Conservation (phyloP, 257 asterid genomes). For the Salvia hispanica region DNA sequence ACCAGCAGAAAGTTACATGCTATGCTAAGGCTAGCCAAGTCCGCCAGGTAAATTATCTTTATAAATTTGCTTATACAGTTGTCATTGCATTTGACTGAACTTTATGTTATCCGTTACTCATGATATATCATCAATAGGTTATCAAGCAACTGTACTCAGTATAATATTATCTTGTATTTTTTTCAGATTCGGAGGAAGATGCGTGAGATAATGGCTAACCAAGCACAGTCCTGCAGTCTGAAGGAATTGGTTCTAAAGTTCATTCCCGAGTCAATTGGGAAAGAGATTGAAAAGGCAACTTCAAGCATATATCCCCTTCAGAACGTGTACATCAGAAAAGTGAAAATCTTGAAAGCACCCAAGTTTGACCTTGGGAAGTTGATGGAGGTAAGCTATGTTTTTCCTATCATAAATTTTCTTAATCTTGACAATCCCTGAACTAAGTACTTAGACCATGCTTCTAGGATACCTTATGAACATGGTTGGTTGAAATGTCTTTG, state of each 20-base stretch:
- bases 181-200: slow-evolving; percentile 59
- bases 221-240: slow-evolving; percentile 55
- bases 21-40: slow-evolving; percentile 70
- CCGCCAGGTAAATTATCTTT: slow-evolving; percentile 44
- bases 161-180: not conserved
- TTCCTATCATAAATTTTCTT: no score
- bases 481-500: not conserved
- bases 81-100: no score
- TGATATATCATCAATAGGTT: slow-evolving; percentile 35
- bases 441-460: no score
- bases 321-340: slow-evolving; percentile 65
- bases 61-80: not conserved
- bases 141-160: not conserved
- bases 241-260: slow-evolving; percentile 63
- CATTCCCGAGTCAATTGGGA: slow-evolving; percentile 66
- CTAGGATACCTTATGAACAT: no score
- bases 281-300: slow-evolving; percentile 70
- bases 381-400: slow-evolving; percentile 49
- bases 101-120: not conserved
- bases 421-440: not conserved
- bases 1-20: slow-evolving; percentile 69
- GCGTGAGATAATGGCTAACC: slow-evolving; percentile 68
- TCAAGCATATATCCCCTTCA: slow-evolving; percentile 63
- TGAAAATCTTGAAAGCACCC: slow-evolving; percentile 69
- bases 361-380: slow-evolving; percentile 64